A percentile compares a stretch with the other conserved stretches of the same genome.
Evolutionary conservation across 83 land plant genomes (phyloP).

Genomic region (Larix sibirica): DNA sequence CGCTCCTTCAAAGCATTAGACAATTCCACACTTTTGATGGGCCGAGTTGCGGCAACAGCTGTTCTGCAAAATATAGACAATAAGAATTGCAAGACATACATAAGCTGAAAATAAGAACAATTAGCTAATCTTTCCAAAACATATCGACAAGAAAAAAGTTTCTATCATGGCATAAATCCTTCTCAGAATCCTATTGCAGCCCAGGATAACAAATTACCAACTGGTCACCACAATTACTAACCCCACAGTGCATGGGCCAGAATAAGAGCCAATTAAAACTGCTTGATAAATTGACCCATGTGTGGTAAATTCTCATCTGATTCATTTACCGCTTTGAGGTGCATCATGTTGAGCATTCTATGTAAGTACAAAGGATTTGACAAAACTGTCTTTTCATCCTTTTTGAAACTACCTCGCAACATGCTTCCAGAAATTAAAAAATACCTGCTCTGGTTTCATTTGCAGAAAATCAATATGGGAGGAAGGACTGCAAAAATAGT

Average conservation of each 20-base stretch:
- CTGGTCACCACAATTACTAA: background rate
- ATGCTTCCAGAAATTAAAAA: background rate
- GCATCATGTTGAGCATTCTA: background rate
- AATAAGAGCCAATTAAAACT: background rate
- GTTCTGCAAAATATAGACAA: conserved; percentile 54
- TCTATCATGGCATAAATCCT: background rate
- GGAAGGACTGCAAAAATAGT: background rate
- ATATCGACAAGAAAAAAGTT: background rate
- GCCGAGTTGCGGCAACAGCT: conserved; percentile 63
- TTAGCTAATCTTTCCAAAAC: background rate
- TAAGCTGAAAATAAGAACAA: background rate
- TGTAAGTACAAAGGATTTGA: background rate
- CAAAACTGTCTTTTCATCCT: background rate
- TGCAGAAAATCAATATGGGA: background rate
- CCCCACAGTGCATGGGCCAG: background rate
- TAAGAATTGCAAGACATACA: conserved; percentile 7
- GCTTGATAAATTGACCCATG: too few species aligned
- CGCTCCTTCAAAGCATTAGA: conserved; percentile 49
- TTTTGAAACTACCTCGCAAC: background rate
- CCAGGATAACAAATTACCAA: conserved; percentile 12
- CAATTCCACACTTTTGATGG: conserved; percentile 48
- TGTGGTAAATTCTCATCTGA: too few species aligned
- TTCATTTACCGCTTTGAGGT: background rate
- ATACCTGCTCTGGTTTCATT: background rate
- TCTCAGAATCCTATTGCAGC: conserved; percentile 13